These are phyloP conservation scores for Bacidia rubella DNA, from an alignment of 495 filamentous ascomycete genomes.

Conservation along the genomic window DNA sequence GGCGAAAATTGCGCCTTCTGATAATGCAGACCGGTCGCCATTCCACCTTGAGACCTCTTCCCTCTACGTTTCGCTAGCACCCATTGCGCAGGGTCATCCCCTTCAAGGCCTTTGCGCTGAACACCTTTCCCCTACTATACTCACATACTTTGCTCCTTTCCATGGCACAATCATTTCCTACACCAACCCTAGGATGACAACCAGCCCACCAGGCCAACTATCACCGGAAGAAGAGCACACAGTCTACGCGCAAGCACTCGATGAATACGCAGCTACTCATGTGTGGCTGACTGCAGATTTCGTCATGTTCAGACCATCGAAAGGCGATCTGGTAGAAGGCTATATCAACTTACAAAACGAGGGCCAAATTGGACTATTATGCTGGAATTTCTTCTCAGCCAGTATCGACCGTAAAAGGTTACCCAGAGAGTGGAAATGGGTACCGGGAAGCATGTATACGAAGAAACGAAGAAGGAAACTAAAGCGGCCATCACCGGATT, in stretches of 20 bases:
- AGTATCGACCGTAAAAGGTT: constrained; percentile 52
- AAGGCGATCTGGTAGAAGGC: constrained; percentile 45
- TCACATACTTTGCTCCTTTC: constrained; percentile 61
- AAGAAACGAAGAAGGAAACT: constrained; percentile 27
- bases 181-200: constrained; percentile 35
- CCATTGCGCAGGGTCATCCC: constrained; percentile 49
- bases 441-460: constrained; percentile 19
- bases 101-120: constrained; percentile 54
- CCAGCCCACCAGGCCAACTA: constrained; percentile 19
- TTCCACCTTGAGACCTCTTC: constrained; percentile 50
- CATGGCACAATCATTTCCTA: constrained; percentile 60
- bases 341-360: constrained; percentile 61
- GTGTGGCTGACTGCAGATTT: constrained; percentile 65
- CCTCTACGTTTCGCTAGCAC: constrained; percentile 57
- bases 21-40: constrained; percentile 30
- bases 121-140: constrained; percentile 61
- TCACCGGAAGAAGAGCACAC: constrained; percentile 23
- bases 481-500: constrained; percentile 12
- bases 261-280: constrained; percentile 56
- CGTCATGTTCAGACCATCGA: constrained; percentile 50
- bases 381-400: constrained; percentile 64
- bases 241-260: constrained; percentile 40
- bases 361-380: constrained; percentile 55
- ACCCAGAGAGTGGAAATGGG: constrained; percentile 55
- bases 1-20: not conserved